Conservation (phyloP, 495 filamentous ascomycete genomes). For the Rhypophila decipiens region DNA sequence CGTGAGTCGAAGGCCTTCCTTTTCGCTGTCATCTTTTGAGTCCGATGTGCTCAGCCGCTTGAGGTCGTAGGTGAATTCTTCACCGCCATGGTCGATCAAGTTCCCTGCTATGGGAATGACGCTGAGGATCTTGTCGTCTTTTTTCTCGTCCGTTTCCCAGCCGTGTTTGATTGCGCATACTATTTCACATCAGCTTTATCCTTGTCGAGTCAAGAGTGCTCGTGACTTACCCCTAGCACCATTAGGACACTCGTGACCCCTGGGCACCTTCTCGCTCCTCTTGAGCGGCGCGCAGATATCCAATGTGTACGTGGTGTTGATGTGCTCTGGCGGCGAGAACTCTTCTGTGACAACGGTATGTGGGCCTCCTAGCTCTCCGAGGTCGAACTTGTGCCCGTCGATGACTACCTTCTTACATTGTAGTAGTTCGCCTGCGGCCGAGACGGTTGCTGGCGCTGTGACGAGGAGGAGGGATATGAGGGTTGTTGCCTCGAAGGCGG, state of each 20-base stretch:
- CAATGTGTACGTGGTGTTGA: conserved; percentile 82
- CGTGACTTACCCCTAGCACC: conserved; percentile 51
- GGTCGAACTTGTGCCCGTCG: conserved; percentile 51
- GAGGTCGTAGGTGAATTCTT: conserved; percentile 52
- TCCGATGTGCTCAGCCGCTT: conserved; percentile 54
- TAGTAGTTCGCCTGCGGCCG: conserved; percentile 2
- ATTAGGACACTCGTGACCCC: conserved; percentile 52
- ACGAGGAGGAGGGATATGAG: conserved; percentile 19
- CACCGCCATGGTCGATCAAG: conserved; percentile 44
- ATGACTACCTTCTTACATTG: conserved; percentile 57
- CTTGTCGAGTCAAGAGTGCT: not conserved
- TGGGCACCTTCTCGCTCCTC: conserved; percentile 38
- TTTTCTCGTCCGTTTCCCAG: conserved; percentile 30
- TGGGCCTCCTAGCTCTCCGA: conserved; percentile 62
- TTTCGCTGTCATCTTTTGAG: conserved; percentile 50
- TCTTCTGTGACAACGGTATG: conserved; percentile 60
- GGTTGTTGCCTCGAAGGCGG: conserved; percentile 1
- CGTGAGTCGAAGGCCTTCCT: conserved; percentile 64
- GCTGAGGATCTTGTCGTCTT: conserved; percentile 30
- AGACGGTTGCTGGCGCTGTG: not conserved
- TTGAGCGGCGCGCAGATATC: conserved; percentile 70
- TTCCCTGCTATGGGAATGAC: conserved; percentile 74
- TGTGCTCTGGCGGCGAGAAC: conserved; percentile 34
- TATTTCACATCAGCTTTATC: conserved; percentile 20
- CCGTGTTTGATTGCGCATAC: conserved; percentile 74